Percentiles rank a stretch among this genome's conserved stretches.
phyloP scores from a whole-genome alignment of 768 basidiomycete species.

The Mycena floridula region DNA sequence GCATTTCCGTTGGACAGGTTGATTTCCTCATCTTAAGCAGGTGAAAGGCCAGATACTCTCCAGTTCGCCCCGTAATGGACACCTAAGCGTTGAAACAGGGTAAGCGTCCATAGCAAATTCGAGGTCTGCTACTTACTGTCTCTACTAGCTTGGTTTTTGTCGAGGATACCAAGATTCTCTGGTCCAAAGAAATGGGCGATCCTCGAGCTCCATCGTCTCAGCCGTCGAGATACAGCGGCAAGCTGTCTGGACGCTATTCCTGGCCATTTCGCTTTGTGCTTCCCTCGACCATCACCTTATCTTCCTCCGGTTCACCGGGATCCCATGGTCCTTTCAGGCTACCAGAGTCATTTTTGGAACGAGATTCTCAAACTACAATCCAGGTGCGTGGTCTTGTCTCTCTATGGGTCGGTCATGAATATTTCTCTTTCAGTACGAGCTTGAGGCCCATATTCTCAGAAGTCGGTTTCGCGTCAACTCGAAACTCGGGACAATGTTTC shows the following conservation, averaged over 20 bases:
- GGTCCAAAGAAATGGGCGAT: slow-evolving; percentile 2
- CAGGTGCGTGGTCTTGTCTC: too few relatives aligned
- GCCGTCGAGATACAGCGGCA: background rate
- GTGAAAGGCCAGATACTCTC: background rate
- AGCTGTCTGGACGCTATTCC: background rate
- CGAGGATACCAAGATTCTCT: slow-evolving; percentile 1
- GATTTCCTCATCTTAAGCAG: background rate
- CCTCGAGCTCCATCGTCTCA: background rate
- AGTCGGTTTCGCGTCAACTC: slow-evolving; percentile 27
- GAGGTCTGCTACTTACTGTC: too few relatives aligned
- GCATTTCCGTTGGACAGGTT: background rate
- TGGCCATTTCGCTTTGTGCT: slow-evolving; percentile 4
- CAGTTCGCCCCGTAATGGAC: too few relatives aligned
- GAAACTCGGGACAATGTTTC: slow-evolving; percentile 17
- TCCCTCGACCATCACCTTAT: slow-evolving; percentile 28
- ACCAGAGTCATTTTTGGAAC: slow-evolving; percentile 50
- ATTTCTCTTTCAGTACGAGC: slow-evolving; percentile 31
- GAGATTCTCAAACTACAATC: slow-evolving; percentile 39
- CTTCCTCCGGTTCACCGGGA: slow-evolving; percentile 30
- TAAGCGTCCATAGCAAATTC: too few relatives aligned
- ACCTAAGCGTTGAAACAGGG: too few relatives aligned
- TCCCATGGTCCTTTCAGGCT: slow-evolving; percentile 33
- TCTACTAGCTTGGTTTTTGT: slow-evolving; percentile 1
- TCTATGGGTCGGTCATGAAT: too few relatives aligned
- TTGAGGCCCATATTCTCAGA: slow-evolving; percentile 24